Conservation (phyloP, 306 rosid species). For the Macrotyloma uniflorum region DNA sequence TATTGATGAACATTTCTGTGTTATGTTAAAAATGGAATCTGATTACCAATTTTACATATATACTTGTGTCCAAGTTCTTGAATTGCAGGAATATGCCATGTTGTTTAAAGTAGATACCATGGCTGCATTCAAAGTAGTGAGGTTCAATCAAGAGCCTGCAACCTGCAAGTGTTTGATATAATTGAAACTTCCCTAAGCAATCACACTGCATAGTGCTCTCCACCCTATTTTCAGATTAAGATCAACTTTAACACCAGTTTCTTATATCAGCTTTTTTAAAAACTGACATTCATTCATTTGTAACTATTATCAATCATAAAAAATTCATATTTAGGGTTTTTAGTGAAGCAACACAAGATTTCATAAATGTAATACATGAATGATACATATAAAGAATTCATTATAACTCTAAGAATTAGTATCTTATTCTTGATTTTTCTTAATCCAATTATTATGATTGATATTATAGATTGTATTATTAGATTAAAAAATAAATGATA, state of each 20-base stretch:
- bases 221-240: slow-evolving; percentile 10
- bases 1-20: no score
- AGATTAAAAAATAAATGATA: accelerated
- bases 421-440: no score
- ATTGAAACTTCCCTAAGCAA: slow-evolving; percentile 27
- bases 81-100: slow-evolving; percentile 19
- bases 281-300: not conserved
- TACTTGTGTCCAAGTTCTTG: not conserved
- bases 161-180: not conserved
- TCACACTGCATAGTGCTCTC: slow-evolving; percentile 34
- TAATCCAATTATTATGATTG: no score
- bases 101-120: slow-evolving; percentile 40
- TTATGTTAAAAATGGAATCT: slow-evolving; percentile 23
- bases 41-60: not conserved
- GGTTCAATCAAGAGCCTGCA: slow-evolving; percentile 37
- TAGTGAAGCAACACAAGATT: no score
- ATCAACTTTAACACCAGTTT: not conserved
- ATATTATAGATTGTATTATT: no score
- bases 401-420: no score
- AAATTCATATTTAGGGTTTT: no score
- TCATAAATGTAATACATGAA: no score
- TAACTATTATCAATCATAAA: not conserved
- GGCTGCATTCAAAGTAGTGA: slow-evolving; percentile 22
- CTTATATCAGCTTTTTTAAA: not conserved
- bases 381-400: no score